Percentiles rank a stretch among this genome's conserved stretches.
Conservation (phyloP, 176 grass and related monocot species). For the Aegilops sharonensis region DNA sequence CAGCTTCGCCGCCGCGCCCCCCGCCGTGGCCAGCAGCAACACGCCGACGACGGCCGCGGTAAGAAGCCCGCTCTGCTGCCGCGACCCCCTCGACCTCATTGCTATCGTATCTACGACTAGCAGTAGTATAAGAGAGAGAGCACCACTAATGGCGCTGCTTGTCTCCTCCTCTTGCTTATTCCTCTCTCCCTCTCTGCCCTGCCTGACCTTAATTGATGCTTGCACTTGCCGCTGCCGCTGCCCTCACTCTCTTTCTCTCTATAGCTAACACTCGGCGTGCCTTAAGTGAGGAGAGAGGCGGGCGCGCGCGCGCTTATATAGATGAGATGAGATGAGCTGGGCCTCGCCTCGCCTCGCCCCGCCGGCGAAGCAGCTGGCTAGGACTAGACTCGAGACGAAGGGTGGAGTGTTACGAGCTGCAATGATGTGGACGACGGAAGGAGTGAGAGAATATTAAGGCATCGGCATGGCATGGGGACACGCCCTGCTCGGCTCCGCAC, state of each 20-base stretch:
- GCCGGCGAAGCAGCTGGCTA: not conserved
- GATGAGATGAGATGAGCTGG: slow-evolving; percentile 10
- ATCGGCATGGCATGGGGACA: not conserved
- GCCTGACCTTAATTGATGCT: slow-evolving; percentile 26
- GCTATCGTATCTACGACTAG: not conserved
- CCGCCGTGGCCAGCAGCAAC: not conserved
- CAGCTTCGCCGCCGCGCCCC: slow-evolving; percentile 16
- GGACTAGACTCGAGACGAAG: not conserved
- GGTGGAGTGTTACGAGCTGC: slow-evolving; percentile 8
- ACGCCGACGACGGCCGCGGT: not conserved
- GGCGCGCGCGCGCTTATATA: slow-evolving; percentile 38
- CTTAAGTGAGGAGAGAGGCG: slow-evolving; percentile 48
- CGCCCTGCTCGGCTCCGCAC: not conserved
- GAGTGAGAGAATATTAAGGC: slow-evolving; percentile 28
- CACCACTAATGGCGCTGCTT: no score
- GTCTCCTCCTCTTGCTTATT: not conserved
- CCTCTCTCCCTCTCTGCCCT: not conserved
- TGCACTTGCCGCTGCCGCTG: slow-evolving; percentile 16
- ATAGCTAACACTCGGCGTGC: slow-evolving; percentile 2
- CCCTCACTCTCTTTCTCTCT: not conserved
- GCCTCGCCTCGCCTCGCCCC: not conserved
- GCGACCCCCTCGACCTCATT: slow-evolving; percentile 20
- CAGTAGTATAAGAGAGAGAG: no score
- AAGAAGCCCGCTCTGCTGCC: not conserved
- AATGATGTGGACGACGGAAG: slow-evolving; percentile 20